Conservation (phyloP, 768 basidiomycete genomes). For the Lactarius pseudohatsudake region DNA sequence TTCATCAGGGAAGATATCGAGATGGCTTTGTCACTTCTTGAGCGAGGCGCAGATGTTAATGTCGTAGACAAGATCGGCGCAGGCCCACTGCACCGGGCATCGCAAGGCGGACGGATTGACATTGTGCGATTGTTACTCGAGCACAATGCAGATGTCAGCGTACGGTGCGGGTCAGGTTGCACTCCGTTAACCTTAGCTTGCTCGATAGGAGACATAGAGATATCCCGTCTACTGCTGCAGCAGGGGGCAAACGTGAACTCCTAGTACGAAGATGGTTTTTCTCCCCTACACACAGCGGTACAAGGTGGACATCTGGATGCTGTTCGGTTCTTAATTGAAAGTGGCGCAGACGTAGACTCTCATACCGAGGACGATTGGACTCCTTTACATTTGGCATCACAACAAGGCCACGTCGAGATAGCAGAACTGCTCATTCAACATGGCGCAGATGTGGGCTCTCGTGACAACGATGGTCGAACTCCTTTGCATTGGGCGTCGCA, state of each 20-base stretch:
- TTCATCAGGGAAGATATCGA: not conserved
- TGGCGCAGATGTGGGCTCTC: not conserved
- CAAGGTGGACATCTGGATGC: not conserved
- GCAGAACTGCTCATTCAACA: too few relatives aligned
- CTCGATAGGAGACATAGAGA: not conserved
- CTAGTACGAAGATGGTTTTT: not conserved
- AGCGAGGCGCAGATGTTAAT: constrained; percentile 3
- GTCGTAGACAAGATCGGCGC: not conserved
- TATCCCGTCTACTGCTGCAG: not conserved
- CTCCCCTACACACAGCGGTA: not conserved
- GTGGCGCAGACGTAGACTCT: not conserved
- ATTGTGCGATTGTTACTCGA: constrained; percentile 1
- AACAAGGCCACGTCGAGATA: too few relatives aligned
- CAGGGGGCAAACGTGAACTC: not conserved
- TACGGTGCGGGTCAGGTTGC: not conserved
- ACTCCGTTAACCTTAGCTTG: not conserved
- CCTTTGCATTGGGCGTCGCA: too few relatives aligned
- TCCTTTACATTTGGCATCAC: too few relatives aligned
- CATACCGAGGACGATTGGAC: too few relatives aligned
- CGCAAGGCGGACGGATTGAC: not conserved
- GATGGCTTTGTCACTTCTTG: not conserved
- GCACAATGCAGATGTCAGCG: not conserved
- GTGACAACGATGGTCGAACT: too few relatives aligned
- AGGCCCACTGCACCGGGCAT: not conserved
- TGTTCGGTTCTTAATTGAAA: not conserved